Evolutionary conservation across 352 stramenopile genomes (phyloP).

Genomic region (Pythium aquatile): DNA sequence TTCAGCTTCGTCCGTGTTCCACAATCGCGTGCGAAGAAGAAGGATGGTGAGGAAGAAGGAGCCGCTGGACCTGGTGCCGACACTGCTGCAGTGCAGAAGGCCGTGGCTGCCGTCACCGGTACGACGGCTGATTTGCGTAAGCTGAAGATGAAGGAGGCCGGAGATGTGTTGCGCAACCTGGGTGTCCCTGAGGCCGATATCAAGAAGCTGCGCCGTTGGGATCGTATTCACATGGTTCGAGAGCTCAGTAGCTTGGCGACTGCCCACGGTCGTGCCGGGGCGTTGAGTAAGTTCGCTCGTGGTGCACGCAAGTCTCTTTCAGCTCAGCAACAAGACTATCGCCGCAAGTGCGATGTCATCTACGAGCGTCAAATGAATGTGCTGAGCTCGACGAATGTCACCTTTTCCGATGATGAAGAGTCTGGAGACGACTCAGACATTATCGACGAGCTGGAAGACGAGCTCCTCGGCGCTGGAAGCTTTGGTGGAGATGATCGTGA

Average conservation of each 20-base stretch:
- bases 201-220: slow-evolving; percentile 78
- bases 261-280: slow-evolving; percentile 64
- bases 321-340: slow-evolving; percentile 83
- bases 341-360: slow-evolving; percentile 81
- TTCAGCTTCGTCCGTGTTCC: slow-evolving; percentile 84
- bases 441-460: slow-evolving; percentile 64
- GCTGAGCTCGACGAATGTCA: slow-evolving; percentile 49
- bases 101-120: slow-evolving; percentile 72
- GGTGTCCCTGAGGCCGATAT: slow-evolving; percentile 78
- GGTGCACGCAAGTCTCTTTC: slow-evolving; percentile 77
- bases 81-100: slow-evolving; percentile 68
- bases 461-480: slow-evolving; percentile 78
- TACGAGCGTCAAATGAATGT: slow-evolving; percentile 86
- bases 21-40: slow-evolving; percentile 78
- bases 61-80: slow-evolving; percentile 41
- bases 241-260: slow-evolving; percentile 74
- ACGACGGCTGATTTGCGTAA: slow-evolving; percentile 84
- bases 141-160: slow-evolving; percentile 85
- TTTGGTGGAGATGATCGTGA: slow-evolving; percentile 55
- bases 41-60: slow-evolving; percentile 70
- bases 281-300: slow-evolving; percentile 79
- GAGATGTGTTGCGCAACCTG: slow-evolving; percentile 76
- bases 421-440: slow-evolving; percentile 67
- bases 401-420: slow-evolving; percentile 78
- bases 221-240: slow-evolving; percentile 81